Conservation (phyloP, 1,139 yeast genomes). For the Suhomyces bokatorum region DNA sequence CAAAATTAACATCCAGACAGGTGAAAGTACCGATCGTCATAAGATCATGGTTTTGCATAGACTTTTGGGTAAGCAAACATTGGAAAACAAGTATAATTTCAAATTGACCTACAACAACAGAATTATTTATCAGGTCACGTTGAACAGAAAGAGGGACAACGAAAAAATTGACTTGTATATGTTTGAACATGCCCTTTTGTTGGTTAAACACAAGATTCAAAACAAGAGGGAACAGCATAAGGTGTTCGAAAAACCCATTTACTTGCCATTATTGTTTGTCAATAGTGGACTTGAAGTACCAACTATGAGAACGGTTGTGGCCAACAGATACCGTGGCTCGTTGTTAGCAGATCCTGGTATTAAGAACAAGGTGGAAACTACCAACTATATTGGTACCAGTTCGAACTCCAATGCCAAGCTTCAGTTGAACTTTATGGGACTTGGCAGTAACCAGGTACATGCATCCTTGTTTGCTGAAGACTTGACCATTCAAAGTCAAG, state of each 20-base stretch:
- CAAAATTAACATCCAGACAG: slow-evolving; percentile 85
- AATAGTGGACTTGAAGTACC: slow-evolving; percentile 81
- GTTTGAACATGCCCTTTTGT: slow-evolving; percentile 83
- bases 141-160: slow-evolving; percentile 66
- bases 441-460: slow-evolving; percentile 48
- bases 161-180: slow-evolving; percentile 82
- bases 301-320: slow-evolving; percentile 50
- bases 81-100: slow-evolving; percentile 54
- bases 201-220: slow-evolving; percentile 82
- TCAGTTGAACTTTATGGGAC: slow-evolving; percentile 50
- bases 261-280: slow-evolving; percentile 76
- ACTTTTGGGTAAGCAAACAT: slow-evolving; percentile 77
- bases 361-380: slow-evolving; percentile 32
- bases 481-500: slow-evolving; percentile 68
- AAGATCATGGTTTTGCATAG: slow-evolving; percentile 85
- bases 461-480: slow-evolving; percentile 50
- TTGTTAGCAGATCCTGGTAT: slow-evolving; percentile 40
- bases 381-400: slow-evolving; percentile 23
- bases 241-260: slow-evolving; percentile 91
- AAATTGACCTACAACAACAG: slow-evolving; percentile 82
- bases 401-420: slow-evolving; percentile 34
- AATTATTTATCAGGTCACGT: slow-evolving; percentile 74
- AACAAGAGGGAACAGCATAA: slow-evolving; percentile 90
- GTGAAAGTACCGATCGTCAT: slow-evolving; percentile 92
- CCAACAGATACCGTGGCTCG: slow-evolving; percentile 38